These are phyloP conservation scores for Coemansia aciculifera DNA, from an alignment of 192 early-diverging fungal genomes.

Conservation along the genomic window DNA sequence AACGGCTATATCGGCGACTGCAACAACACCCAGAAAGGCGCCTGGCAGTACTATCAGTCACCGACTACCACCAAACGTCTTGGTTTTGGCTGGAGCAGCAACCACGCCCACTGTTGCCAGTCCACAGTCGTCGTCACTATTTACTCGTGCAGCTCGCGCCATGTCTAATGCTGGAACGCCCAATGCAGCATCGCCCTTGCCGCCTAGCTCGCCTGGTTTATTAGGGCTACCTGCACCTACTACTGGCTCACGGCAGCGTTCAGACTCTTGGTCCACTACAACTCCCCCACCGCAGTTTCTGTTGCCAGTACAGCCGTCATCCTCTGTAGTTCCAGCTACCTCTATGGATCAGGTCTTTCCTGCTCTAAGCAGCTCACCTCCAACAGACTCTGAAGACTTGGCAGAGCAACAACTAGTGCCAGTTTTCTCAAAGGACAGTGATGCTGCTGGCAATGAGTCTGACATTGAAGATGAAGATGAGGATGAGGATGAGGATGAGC, in stretches of 20 bases:
- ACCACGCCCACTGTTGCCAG: not conserved
- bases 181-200: not conserved
- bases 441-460: not conserved
- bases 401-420: not conserved
- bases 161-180: conserved; percentile 6
- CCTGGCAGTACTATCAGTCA: not conserved
- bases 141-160: conserved; percentile 6
- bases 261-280: conserved; percentile 28
- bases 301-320: not conserved
- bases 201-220: not conserved
- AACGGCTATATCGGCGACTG: not conserved
- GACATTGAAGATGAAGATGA: conserved; percentile 10
- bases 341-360: conserved; percentile 8
- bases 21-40: not conserved
- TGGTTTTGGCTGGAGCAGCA: conserved; percentile 1
- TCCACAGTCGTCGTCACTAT: not conserved
- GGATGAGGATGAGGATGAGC: conserved; percentile 27
- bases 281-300: not conserved
- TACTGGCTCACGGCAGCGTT: conserved; percentile 16
- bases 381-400: not conserved
- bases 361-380: not conserved
- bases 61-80: not conserved
- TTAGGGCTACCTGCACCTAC: not conserved
- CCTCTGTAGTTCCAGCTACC: not conserved
- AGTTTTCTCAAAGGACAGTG: not conserved